Evolutionary conservation across 2,329 filamentous ascomycete genomes (phyloP).

Genomic region (Hyphodiscus sp.): DNA sequence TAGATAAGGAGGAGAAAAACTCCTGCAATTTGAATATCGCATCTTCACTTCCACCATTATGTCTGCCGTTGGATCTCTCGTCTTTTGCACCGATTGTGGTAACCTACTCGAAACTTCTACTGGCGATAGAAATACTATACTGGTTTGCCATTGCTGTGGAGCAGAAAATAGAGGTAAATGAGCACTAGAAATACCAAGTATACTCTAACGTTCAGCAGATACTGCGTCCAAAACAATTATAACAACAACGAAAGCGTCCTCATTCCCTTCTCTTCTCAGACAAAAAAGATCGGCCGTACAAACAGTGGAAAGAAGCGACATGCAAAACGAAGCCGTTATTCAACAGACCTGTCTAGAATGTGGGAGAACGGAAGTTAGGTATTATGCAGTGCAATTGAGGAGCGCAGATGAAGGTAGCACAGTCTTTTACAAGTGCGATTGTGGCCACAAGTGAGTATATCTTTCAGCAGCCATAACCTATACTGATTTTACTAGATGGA

Average conservation of each 20-base stretch:
- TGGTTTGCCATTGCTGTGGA: conserved; percentile 82
- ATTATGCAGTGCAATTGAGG: conserved; percentile 76
- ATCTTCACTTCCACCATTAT: conserved; percentile 41
- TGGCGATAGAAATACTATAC: conserved; percentile 65
- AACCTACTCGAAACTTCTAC: conserved; percentile 79
- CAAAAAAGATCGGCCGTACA: conserved; percentile 84
- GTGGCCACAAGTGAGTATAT: conserved; percentile 66
- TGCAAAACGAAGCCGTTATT: conserved; percentile 65
- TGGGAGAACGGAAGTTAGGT: conserved; percentile 74
- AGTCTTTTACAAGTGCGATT: conserved; percentile 84
- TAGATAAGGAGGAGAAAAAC: too few relatives aligned
- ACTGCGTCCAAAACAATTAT: conserved; percentile 68
- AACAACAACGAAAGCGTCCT: conserved; percentile 79
- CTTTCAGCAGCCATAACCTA: background rate
- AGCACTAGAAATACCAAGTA: background rate
- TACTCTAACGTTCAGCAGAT: conserved; percentile 37
- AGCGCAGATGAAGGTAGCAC: conserved; percentile 94
- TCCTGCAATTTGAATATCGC: background rate
- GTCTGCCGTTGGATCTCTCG: conserved; percentile 83
- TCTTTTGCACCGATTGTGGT: conserved; percentile 91
- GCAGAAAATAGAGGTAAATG: conserved; percentile 71
- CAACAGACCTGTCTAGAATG: conserved; percentile 73
- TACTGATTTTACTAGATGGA: conserved; percentile 27
- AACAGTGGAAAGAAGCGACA: conserved; percentile 68
- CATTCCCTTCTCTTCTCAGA: conserved; percentile 85